Evolutionary conservation across 2,329 filamentous ascomycete species (phyloP), one percentile per base, ranked within the genome.

Genomic region (Ceratocystis ficicola): DNA sequence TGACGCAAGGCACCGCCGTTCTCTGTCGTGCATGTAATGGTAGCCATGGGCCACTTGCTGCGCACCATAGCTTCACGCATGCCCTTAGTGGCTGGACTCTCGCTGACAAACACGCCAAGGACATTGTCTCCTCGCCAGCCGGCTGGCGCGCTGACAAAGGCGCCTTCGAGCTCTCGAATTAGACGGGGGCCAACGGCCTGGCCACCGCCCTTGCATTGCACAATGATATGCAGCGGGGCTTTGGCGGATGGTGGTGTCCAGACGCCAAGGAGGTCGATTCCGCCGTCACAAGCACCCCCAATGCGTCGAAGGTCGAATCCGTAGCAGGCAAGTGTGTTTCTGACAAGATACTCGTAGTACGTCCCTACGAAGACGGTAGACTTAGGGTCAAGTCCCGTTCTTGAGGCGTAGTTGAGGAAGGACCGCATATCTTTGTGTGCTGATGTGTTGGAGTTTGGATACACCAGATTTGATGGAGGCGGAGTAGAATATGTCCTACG

Each of bases 91-190:
- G 90, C 88, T 64, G 84, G 79, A 68, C 81, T 79, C 69, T 86
- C 84, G 2, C 84, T 82, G 28, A 88, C 86, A 65, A 96, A 75
- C 17, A 96, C 72, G 0, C 85, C 92, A 44, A 96, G 73, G 5
- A 88, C 84, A 15, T 81, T 80, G 1, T 78, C 73, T 0, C 81
- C 83, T 64, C 84, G 79, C 88, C 89, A 95, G 0, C 86, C 87
- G 0, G 81, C 76, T 0, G 90, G 91, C 5, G 89, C 88, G 12
- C 85, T 86, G 1, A 80, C 80, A 71, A 94, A 88, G 0, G 90
- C 84, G 2, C 93, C 93, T 72, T 90, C 88, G 2, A 93, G 80
- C 75, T 93, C 89, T n/a, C 89, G 82, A 7, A 90, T 76, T 60
- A 84, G 77, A 41, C 79, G 76, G 0, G 89, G 88, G 0, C 83